Conservation (phyloP, 1,139 yeast species). For the Taiozyma sp. region DNA sequence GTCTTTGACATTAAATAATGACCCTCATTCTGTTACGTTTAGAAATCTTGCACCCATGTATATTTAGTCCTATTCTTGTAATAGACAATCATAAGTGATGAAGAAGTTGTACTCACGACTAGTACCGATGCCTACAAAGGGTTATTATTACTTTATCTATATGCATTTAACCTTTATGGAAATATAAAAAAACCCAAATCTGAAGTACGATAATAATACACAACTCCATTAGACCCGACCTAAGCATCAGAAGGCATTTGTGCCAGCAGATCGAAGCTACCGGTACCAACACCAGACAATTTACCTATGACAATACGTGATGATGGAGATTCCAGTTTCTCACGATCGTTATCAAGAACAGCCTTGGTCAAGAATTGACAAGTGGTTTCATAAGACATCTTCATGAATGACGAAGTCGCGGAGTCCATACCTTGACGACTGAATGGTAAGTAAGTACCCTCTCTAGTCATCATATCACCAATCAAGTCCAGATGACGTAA, state of each 20-base stretch:
- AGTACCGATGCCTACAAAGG: not conserved
- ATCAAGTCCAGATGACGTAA: slow-evolving; percentile 92
- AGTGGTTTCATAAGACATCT: slow-evolving; percentile 98
- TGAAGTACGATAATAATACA: slow-evolving; percentile 2
- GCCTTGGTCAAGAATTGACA: slow-evolving; percentile 97
- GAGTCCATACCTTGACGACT: slow-evolving; percentile 98
- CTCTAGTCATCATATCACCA: slow-evolving; percentile 99
- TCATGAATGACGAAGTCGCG: slow-evolving; percentile 93
- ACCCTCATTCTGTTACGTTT: not conserved
- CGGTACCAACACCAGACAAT: slow-evolving; percentile 91
- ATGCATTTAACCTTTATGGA: slow-evolving; percentile 3
- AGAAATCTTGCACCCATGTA: not conserved
- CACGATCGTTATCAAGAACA: slow-evolving; percentile 87
- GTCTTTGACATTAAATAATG: slow-evolving; percentile 47
- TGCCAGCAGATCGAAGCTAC: slow-evolving; percentile 85
- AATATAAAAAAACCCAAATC: not conserved
- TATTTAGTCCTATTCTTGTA: not conserved
- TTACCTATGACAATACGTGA: slow-evolving; percentile 95
- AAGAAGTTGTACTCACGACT: not conserved
- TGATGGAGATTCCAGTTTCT: slow-evolving; percentile 86
- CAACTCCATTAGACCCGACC: not conserved
- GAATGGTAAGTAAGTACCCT: slow-evolving; percentile 94
- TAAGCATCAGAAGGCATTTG: slow-evolving; percentile 41
- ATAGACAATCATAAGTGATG: not conserved
- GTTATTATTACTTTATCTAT: not conserved